Conservation (phyloP, 441 rosid genomes). For the Pelargonium myrrhifolium region DNA sequence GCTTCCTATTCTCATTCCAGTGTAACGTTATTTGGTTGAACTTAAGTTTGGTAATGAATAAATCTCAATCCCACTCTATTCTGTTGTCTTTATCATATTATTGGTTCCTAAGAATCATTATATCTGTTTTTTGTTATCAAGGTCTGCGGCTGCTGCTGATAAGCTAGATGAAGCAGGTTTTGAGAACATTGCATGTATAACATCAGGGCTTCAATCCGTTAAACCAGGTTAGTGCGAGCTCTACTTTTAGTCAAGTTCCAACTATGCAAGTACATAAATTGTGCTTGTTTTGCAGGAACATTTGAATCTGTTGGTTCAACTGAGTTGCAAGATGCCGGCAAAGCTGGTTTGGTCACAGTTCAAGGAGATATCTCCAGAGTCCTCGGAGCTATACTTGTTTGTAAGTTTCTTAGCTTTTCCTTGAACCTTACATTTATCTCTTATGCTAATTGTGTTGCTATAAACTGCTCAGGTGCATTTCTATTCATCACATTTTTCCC, state of each 20-base stretch:
- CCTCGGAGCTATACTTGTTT: constrained; percentile 84
- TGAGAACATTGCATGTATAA: constrained; percentile 60
- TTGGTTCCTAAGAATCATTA: constrained; percentile 1
- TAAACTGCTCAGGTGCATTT: constrained; percentile 53
- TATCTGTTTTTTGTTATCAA: constrained; percentile 25
- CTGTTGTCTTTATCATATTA: too few species aligned
- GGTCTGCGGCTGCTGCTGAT: constrained; percentile 82
- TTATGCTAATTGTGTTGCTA: background rate
- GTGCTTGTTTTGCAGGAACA: constrained; percentile 37
- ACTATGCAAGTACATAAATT: background rate
- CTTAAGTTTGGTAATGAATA: too few species aligned
- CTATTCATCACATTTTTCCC: constrained; percentile 82
- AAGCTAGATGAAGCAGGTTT: constrained; percentile 73
- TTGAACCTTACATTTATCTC: background rate
- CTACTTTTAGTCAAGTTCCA: background rate
- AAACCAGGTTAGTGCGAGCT: constrained; percentile 55
- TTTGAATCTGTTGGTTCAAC: constrained; percentile 66
- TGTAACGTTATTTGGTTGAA: too few species aligned
- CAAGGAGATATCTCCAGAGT: constrained; percentile 96
- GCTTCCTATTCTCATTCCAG: too few species aligned
- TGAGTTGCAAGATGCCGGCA: constrained; percentile 77
- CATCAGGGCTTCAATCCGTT: constrained; percentile 83
- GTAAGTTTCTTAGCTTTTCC: constrained; percentile 36
- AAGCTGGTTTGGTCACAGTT: constrained; percentile 78
- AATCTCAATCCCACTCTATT: too few species aligned